Conservation (phyloP, 805 yeast genomes). For the Candida glaebosa region DNA sequence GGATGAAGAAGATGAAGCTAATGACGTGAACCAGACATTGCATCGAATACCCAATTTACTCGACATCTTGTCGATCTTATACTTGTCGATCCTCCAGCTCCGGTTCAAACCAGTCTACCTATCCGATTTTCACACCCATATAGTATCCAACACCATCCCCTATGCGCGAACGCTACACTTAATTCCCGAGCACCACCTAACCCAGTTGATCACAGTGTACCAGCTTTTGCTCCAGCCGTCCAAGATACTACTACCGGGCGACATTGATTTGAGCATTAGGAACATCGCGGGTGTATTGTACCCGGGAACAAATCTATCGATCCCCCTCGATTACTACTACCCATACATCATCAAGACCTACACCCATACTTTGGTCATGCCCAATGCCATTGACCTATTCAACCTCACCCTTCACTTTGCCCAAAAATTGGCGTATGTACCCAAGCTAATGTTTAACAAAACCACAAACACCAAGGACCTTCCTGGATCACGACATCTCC, state of each 20-base stretch:
- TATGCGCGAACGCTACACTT: conserved; percentile 37
- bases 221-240: conserved; percentile 37
- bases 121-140: conserved; percentile 43
- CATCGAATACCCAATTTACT: conserved; percentile 17
- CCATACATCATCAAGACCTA: conserved; percentile 39
- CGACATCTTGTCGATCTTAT: conserved; percentile 40
- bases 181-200: conserved; percentile 36
- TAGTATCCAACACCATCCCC: conserved; percentile 46
- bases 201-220: conserved; percentile 37
- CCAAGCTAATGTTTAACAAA: not conserved
- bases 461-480: not conserved
- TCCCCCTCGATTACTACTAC: conserved; percentile 26
- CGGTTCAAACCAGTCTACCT: conserved; percentile 47
- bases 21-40: conserved; percentile 4
- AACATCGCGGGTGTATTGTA: conserved; percentile 9
- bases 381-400: conserved; percentile 48
- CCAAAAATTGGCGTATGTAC: not conserved
- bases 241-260: conserved; percentile 36
- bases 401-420: conserved; percentile 20
- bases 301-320: conserved; percentile 5
- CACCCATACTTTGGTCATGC: conserved; percentile 42
- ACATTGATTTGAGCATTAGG: conserved; percentile 24
- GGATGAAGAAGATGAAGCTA: conserved; percentile 3
- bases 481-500: conserved; percentile 16
- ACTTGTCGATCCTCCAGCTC: conserved; percentile 47